Evolutionary conservation across 176 grass and related monocot species (phyloP).

Genomic region (Pharus latifolius): DNA sequence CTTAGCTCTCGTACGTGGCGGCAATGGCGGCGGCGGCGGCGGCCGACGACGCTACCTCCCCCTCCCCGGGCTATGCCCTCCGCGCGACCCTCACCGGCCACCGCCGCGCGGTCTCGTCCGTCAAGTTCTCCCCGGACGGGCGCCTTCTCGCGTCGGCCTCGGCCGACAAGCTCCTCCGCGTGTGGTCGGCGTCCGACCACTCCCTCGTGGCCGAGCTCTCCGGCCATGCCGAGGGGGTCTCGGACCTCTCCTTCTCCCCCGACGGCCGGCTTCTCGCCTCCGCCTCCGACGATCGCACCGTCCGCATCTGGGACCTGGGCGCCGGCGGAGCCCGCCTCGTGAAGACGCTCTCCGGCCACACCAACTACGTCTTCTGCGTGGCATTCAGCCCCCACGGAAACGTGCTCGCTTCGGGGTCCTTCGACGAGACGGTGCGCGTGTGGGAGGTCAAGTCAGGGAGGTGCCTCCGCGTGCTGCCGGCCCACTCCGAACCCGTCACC

Average conservation of each 20-base stretch:
- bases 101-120: slow-evolving; percentile 54
- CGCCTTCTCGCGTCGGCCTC: slow-evolving; percentile 74
- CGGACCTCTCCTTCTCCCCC: slow-evolving; percentile 80
- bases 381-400: slow-evolving; percentile 85
- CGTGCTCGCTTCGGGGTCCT: slow-evolving; percentile 78
- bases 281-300: slow-evolving; percentile 79
- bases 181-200: slow-evolving; percentile 49
- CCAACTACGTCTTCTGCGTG: slow-evolving; percentile 93
- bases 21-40: slow-evolving; percentile 30
- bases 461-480: slow-evolving; percentile 80
- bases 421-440: slow-evolving; percentile 87
- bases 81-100: slow-evolving; percentile 53
- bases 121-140: slow-evolving; percentile 86
- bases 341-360: slow-evolving; percentile 72
- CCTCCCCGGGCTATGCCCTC: slow-evolving; percentile 45
- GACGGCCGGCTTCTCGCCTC: slow-evolving; percentile 67
- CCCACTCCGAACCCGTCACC: slow-evolving; percentile 89
- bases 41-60: slow-evolving; percentile 3
- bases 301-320: slow-evolving; percentile 88
- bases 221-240: slow-evolving; percentile 52
- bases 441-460: slow-evolving; percentile 84
- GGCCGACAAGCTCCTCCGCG: slow-evolving; percentile 68
- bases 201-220: slow-evolving; percentile 46
- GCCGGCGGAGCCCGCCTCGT: slow-evolving; percentile 34
- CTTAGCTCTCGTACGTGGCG: neutral